Evolutionary conservation across 208 protist species (phyloP).

Genomic region (Wallacemonas sp.): DNA sequence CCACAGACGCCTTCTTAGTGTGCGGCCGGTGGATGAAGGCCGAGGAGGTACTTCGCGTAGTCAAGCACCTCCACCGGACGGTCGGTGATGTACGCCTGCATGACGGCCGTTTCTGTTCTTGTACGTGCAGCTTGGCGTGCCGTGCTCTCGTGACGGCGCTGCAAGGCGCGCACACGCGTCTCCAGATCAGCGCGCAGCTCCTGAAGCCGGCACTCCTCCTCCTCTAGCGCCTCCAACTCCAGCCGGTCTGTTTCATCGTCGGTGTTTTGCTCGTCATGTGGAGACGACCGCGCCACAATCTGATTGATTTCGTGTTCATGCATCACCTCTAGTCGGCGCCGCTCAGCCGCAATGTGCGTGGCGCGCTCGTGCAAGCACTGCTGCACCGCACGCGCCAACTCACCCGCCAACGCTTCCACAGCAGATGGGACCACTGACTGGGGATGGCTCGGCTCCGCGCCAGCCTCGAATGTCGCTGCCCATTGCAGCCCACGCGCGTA

Average conservation of each 20-base stretch:
- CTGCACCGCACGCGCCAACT: neutral
- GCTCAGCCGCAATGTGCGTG: neutral
- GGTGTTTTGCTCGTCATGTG: neutral
- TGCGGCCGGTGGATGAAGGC: neutral
- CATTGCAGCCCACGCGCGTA: neutral
- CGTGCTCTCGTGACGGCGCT: neutral
- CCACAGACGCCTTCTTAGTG: too few relatives aligned
- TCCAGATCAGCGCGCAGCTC: neutral
- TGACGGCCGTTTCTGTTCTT: neutral
- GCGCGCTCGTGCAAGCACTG: neutral
- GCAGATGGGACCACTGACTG: neutral
- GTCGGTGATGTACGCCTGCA: slow-evolving; percentile 3
- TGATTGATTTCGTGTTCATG: neutral
- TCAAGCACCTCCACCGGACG: slow-evolving; percentile 1
- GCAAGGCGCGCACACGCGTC: neutral
- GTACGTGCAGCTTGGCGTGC: neutral
- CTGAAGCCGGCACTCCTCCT: slow-evolving; percentile 1
- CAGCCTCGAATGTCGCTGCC: neutral
- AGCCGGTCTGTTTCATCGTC: neutral
- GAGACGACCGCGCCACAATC: neutral
- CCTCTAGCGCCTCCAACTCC: neutral
- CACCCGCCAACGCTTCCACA: neutral
- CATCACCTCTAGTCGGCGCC: slow-evolving; percentile 1
- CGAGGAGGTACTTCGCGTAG: slow-evolving; percentile 7
- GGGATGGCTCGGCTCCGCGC: neutral